Conservation (phyloP, 441 rosid genomes). For the Geranium incanum region DNA sequence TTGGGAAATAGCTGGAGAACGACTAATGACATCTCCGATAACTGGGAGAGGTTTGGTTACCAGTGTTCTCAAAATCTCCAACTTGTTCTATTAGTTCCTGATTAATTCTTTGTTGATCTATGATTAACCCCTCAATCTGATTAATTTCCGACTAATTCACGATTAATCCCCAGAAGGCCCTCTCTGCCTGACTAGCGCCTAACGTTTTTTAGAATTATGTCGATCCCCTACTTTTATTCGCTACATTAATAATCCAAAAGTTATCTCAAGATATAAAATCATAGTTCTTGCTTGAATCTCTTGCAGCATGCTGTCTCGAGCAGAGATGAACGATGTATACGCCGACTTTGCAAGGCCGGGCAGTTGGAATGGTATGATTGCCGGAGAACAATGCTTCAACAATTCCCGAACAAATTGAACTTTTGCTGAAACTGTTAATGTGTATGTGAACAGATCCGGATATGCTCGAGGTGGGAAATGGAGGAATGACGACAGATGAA, state of each 20-base stretch:
- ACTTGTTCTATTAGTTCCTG: too few relatives aligned
- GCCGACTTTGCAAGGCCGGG: constrained; percentile 68
- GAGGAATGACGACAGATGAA: constrained; percentile 59
- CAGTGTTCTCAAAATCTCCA: not conserved
- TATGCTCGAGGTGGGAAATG: constrained; percentile 78
- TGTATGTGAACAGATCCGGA: constrained; percentile 47
- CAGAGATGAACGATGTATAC: constrained; percentile 55
- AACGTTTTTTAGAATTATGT: too few relatives aligned
- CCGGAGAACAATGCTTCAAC: not conserved
- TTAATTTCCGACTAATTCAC: too few relatives aligned
- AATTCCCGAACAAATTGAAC: not conserved
- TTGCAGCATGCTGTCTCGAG: constrained; percentile 52
- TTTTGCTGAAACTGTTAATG: constrained; percentile 14
- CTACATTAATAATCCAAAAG: not conserved
- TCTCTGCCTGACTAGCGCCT: too few relatives aligned
- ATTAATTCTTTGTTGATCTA: too few relatives aligned
- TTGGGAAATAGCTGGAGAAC: constrained; percentile 79
- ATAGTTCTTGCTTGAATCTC: not conserved
- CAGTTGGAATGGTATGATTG: constrained; percentile 53
- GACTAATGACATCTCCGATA: constrained; percentile 54
- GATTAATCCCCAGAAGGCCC: too few relatives aligned
- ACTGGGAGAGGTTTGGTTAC: constrained; percentile 44
- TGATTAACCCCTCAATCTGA: too few relatives aligned
- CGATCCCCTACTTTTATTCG: too few relatives aligned
- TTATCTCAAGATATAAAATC: not conserved